These are phyloP conservation scores for Penicillium aurantiogriseum DNA, from an alignment of 2,329 filamentous ascomycete genomes.

Conservation along the genomic window DNA sequence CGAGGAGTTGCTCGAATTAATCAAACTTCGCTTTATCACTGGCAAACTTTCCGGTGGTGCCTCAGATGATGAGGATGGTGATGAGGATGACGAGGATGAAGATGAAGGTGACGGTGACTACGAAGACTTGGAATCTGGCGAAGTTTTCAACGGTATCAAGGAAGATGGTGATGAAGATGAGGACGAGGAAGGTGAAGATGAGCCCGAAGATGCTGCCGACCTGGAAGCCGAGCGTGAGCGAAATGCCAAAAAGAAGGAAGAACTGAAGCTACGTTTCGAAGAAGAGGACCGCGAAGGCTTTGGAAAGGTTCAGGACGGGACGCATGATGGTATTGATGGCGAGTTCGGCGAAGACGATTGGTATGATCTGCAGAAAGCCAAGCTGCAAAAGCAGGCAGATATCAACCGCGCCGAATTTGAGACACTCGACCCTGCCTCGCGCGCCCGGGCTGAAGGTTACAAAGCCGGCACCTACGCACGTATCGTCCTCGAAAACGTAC, in stretches of 20 bases:
- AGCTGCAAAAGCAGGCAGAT: constrained; percentile 90
- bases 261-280: constrained; percentile 90
- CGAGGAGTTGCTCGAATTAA: constrained; percentile 69
- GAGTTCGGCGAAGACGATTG: constrained; percentile 94
- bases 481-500: constrained; percentile 83
- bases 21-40: constrained; percentile 74
- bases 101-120: constrained; percentile 77
- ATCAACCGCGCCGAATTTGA: constrained; percentile 97
- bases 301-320: constrained; percentile 76
- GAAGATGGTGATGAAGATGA: constrained; percentile 38
- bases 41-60: constrained; percentile 59
- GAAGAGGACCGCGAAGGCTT: constrained; percentile 98
- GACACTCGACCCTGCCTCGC: constrained; percentile 77
- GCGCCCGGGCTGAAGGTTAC: constrained; percentile 82
- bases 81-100: constrained; percentile 56
- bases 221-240: constrained; percentile 87
- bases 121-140: constrained; percentile 79
- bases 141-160: constrained; percentile 48
- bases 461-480: constrained; percentile 91
- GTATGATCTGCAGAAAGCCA: constrained; percentile 95
- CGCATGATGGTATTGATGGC: constrained; percentile 66
- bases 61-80: constrained; percentile 53
- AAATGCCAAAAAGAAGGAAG: constrained; percentile 90
- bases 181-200: constrained; percentile 59
- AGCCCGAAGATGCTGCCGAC: constrained; percentile 39